A percentile compares a stretch with the other conserved stretches of the same genome.
Evolutionary conservation across 768 basidiomycete genomes (phyloP).

Genomic region (Mycena vitilis): DNA sequence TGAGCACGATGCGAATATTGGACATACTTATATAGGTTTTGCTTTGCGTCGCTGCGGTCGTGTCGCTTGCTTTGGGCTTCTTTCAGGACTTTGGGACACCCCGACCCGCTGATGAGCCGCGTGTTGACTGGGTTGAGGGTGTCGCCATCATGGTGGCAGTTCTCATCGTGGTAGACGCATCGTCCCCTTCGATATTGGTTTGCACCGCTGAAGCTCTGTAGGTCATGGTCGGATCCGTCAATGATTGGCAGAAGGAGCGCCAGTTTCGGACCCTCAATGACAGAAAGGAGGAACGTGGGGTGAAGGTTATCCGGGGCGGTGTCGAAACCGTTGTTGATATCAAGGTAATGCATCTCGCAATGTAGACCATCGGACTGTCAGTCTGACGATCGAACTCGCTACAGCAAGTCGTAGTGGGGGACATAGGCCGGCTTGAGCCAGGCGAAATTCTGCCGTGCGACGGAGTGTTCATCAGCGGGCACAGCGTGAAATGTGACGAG

Average conservation of each 20-base stretch:
- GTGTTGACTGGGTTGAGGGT: constrained; percentile 98
- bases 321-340: constrained; percentile 81
- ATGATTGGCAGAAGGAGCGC: constrained; percentile 98
- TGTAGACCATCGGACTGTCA: constrained; percentile 25
- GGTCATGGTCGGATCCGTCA: constrained; percentile 92
- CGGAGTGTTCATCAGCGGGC: constrained; percentile 91
- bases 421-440: constrained; percentile 91
- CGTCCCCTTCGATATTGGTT: constrained; percentile 22
- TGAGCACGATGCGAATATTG: neutral
- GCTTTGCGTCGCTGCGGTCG: constrained; percentile 89
- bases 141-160: constrained; percentile 85
- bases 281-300: constrained; percentile 93
- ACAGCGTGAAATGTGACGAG: constrained; percentile 96
- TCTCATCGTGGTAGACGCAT: constrained; percentile 70
- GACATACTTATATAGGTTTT: constrained; percentile 80
- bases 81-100: constrained; percentile 92
- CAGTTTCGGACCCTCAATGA: constrained; percentile 94
- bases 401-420: constrained; percentile 93
- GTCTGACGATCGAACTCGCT: constrained; percentile 28
- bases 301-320: constrained; percentile 84
- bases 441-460: constrained; percentile 98
- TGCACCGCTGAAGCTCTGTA: constrained; percentile 40
- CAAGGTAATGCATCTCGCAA: constrained; percentile 62
- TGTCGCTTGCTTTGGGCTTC: constrained; percentile 94
- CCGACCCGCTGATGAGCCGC: constrained; percentile 67